phyloP scores from a whole-genome alignment of 2,329 filamentous ascomycete genomes.

The Elsinoe perseae region DNA sequence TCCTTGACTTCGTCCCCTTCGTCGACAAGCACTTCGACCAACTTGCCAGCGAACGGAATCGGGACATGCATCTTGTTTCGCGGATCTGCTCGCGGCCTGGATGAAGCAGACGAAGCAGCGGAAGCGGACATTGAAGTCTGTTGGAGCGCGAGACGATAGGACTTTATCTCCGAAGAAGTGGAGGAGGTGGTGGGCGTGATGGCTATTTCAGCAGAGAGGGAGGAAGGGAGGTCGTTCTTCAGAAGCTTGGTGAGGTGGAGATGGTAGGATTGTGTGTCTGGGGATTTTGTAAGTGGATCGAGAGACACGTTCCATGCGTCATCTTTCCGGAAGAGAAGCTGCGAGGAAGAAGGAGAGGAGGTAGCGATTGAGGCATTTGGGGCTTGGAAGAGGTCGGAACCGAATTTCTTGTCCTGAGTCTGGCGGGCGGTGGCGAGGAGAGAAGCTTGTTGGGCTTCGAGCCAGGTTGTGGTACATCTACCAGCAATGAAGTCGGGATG shows the following conservation, averaged over 20 bases:
- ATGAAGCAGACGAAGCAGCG: constrained; percentile 31
- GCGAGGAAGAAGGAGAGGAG: background rate
- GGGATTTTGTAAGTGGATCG: constrained; percentile 24
- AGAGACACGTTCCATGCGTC: constrained; percentile 52
- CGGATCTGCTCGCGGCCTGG: constrained; percentile 44
- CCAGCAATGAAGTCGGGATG: constrained; percentile 45
- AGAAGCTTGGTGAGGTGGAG: constrained; percentile 48
- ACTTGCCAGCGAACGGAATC: constrained; percentile 51
- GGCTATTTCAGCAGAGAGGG: constrained; percentile 46
- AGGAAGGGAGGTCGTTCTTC: constrained; percentile 53
- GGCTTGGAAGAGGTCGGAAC: background rate
- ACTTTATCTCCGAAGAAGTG: constrained; percentile 25
- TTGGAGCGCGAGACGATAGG: constrained; percentile 38
- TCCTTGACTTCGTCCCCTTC: constrained; percentile 43
- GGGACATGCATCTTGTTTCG: constrained; percentile 46
- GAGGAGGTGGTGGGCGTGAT: constrained; percentile 37
- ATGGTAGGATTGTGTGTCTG: constrained; percentile 35
- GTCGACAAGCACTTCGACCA: constrained; percentile 52
- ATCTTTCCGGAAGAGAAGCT: constrained; percentile 46
- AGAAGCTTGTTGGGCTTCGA: constrained; percentile 42
- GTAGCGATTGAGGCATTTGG: background rate
- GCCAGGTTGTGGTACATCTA: constrained; percentile 50
- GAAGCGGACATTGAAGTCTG: constrained; percentile 38
- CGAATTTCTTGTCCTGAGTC: background rate
- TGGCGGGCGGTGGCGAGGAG: constrained; percentile 27